Base-by-base conservation (phyloP, 108 stramenopile genomes). In the Nitzschia sp. region DNA sequence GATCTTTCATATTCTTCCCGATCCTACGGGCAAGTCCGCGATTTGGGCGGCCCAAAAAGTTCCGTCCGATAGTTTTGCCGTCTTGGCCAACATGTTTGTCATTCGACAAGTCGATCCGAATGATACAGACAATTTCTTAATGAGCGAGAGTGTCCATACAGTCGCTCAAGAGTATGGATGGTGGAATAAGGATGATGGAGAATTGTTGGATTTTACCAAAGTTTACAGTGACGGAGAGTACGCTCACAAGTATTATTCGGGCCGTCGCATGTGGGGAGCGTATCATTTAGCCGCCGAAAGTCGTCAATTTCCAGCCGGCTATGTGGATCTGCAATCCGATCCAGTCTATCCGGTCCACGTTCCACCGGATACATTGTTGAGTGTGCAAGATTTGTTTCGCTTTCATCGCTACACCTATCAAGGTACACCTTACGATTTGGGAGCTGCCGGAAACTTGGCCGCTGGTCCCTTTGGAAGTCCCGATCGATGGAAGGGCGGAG, bases 31-130 rank as follows among this genome's bases (percentile, higher is more conserved):
- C 8, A 66, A 58, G 32, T 77, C 76, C 16, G 91, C 91, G 9
- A 80, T 95, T 53, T 95, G 94, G 94, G 88, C 74, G 2, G 94
- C 94, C n/a, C 90, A 91, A 68, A 58, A 77, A 28, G 76, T 95
- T 45, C 91, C 91, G 15, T 72, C 77, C 29, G 73, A 80, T 46
- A 68, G 83, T 56, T 67, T 95, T 55, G 84, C 89, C 8, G 88
- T 88, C 6, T 73, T 92, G 34, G 90, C 93, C 19, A 95, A 95
- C 58, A 75, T 84, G 74, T 95, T 95, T 67, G 68, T 83, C 19
- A 84, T 87, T 65, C 75, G 82, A 31, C 69, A 87, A 46, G 68
- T 94, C 2, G 74, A 80, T 64, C 76, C 77, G 23, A 58, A 79
- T 27, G 79, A 86, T 52, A 69, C 76, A 28, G 83, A 85, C 15